Percentiles rank a stretch among this genome's conserved stretches.
Conservation (phyloP, 257 asterid species). For the Vinca minor region DNA sequence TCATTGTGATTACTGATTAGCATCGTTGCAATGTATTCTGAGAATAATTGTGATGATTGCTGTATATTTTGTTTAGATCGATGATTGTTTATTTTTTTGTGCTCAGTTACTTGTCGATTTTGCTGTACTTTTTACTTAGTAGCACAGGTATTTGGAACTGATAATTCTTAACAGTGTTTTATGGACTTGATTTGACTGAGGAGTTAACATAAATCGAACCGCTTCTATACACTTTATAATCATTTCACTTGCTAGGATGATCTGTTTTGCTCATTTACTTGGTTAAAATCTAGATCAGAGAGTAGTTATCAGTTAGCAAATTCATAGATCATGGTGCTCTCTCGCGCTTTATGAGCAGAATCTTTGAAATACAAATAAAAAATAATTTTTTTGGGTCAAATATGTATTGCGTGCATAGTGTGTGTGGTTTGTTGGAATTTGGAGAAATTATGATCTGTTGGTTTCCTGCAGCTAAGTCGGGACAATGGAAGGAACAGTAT, state of each 20-base stretch:
- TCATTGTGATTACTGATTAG: neutral
- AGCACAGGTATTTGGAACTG: neutral
- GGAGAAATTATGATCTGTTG: neutral
- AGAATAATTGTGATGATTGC: neutral
- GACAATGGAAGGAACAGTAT: slow-evolving; percentile 80
- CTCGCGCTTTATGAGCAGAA: neutral
- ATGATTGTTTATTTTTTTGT: neutral
- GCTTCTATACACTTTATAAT: neutral
- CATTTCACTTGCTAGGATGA: neutral
- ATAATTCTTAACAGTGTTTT: neutral
- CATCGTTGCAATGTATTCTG: neutral
- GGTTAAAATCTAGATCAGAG: neutral
- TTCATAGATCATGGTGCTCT: neutral
- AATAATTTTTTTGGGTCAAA: neutral
- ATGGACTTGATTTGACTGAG: neutral
- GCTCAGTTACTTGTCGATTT: neutral
- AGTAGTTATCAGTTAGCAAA: neutral
- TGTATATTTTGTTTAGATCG: neutral
- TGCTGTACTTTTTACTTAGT: neutral
- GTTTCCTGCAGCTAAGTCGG: slow-evolving; percentile 24
- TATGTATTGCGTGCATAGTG: neutral
- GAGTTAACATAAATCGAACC: neutral
- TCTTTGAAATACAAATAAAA: neutral
- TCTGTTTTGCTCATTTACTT: slow-evolving; percentile 5
- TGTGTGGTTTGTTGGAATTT: neutral